phyloP scores from a whole-genome alignment of 345 rosid genomes.

The Populus tremula region DNA sequence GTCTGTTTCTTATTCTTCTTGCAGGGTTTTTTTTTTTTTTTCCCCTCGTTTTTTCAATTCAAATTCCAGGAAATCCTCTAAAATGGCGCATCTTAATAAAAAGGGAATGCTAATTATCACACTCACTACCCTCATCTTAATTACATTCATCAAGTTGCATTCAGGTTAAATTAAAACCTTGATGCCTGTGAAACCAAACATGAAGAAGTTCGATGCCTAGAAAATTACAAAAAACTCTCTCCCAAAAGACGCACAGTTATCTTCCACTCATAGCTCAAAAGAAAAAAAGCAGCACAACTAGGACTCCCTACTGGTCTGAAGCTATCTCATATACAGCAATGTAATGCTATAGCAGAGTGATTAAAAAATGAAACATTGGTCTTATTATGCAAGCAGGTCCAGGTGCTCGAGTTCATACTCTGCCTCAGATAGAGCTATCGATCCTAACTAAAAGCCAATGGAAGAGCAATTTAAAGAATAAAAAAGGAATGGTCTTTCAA shows the following conservation, averaged over 20 bases:
- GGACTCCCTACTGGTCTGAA: not conserved
- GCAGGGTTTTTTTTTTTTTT: not conserved
- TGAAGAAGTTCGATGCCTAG: not conserved
- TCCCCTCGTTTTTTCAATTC: not conserved
- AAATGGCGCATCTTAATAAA: not conserved
- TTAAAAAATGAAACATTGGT: not conserved
- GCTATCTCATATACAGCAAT: not conserved
- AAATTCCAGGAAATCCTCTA: not conserved
- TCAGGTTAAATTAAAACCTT: not conserved
- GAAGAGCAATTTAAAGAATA: not conserved
- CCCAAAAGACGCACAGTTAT: not conserved
- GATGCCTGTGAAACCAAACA: not conserved
- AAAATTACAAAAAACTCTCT: not conserved
- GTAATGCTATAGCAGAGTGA: not conserved
- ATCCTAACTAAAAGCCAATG: not conserved
- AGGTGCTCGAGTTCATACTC: not conserved
- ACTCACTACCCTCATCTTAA: not conserved
- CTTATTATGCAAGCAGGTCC: not conserved
- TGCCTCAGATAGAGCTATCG: not conserved
- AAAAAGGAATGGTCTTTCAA: not conserved
- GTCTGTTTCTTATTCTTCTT: not conserved
- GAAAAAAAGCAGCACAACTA: not conserved
- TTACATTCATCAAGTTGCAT: not conserved
- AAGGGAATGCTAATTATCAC: not conserved
- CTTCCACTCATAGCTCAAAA: not conserved